These are phyloP conservation scores for Trametes sanguinea DNA, from an alignment of 768 basidiomycete genomes.

Conservation along the genomic window DNA sequence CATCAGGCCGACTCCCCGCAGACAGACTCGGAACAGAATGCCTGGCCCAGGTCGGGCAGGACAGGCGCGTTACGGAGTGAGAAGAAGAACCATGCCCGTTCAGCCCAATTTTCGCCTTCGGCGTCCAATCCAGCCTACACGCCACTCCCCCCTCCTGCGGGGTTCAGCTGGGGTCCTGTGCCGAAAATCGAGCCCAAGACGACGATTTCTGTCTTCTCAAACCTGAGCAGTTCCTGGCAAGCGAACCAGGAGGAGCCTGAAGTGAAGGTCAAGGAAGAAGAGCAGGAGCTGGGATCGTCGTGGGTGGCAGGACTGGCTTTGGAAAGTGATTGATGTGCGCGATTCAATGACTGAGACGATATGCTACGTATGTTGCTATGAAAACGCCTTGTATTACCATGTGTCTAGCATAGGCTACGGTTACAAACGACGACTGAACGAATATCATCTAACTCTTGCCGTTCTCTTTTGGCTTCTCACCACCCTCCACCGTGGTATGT, in stretches of 20 bases:
- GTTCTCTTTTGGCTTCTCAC: neutral
- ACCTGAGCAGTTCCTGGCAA: neutral
- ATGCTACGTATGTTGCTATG: neutral
- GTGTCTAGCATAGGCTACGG: slow-evolving; percentile 15
- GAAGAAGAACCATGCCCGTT: slow-evolving; percentile 39
- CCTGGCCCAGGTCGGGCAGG: neutral
- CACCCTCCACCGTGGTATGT: neutral
- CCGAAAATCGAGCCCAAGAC: slow-evolving; percentile 36
- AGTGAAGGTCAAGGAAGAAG: slow-evolving; percentile 6
- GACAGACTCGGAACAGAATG: neutral
- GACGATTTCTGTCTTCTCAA: slow-evolving; percentile 20
- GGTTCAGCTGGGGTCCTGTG: slow-evolving; percentile 66
- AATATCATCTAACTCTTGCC: neutral
- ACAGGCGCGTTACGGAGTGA: neutral
- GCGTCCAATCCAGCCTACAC: slow-evolving; percentile 27
- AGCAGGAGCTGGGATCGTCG: slow-evolving; percentile 11
- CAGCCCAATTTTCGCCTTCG: slow-evolving; percentile 30
- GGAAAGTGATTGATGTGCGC: neutral
- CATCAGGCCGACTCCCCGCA: neutral
- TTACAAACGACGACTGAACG: neutral
- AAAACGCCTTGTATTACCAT: slow-evolving; percentile 9
- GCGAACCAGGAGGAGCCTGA: slow-evolving; percentile 1
- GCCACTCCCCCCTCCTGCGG: slow-evolving; percentile 26
- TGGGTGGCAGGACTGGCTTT: slow-evolving; percentile 25
- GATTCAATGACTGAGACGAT: neutral